Conservation (phyloP, 2,329 filamentous ascomycete species). For the Ilyonectria destructans region DNA sequence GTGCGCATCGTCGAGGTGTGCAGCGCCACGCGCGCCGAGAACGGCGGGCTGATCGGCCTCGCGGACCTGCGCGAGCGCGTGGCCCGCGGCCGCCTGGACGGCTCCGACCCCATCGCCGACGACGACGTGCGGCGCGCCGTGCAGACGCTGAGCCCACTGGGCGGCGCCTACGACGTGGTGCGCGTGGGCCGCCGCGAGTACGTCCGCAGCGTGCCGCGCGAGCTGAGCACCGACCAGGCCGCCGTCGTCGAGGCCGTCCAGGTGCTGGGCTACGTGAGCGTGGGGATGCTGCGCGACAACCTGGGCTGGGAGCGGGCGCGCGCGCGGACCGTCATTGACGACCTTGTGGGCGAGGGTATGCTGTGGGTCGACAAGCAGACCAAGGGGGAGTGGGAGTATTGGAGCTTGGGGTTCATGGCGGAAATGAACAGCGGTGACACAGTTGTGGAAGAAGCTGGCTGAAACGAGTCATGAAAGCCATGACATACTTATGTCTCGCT, state of each 20-base stretch:
- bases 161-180: conserved; percentile 89
- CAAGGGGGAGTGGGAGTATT: conserved; percentile 89
- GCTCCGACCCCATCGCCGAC: conserved; percentile 86
- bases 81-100: conserved; percentile 80
- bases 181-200: conserved; percentile 88
- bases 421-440: conserved; percentile 52
- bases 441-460: conserved; percentile 34
- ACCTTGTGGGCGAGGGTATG: conserved; percentile 89
- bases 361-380: conserved; percentile 94
- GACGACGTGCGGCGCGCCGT: conserved; percentile 95
- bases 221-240: conserved; percentile 94
- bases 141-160: conserved; percentile 87
- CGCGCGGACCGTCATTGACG: conserved; percentile 91
- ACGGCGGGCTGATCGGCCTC: conserved; percentile 91
- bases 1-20: conserved; percentile 97
- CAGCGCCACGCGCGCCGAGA: conserved; percentile 87
- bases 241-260: conserved; percentile 93
- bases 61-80: conserved; percentile 85
- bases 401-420: conserved; percentile 85
- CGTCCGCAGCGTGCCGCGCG: conserved; percentile 93
- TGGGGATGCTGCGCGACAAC: conserved; percentile 91
- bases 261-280: conserved; percentile 89
- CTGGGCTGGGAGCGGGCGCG: conserved; percentile 88
- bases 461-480: conserved; percentile 21
- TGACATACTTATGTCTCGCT: too few relatives aligned